Percentiles rank a stretch among this genome's conserved stretches.
Conservation (phyloP, 306 rosid species). For the Casuarina glauca region DNA sequence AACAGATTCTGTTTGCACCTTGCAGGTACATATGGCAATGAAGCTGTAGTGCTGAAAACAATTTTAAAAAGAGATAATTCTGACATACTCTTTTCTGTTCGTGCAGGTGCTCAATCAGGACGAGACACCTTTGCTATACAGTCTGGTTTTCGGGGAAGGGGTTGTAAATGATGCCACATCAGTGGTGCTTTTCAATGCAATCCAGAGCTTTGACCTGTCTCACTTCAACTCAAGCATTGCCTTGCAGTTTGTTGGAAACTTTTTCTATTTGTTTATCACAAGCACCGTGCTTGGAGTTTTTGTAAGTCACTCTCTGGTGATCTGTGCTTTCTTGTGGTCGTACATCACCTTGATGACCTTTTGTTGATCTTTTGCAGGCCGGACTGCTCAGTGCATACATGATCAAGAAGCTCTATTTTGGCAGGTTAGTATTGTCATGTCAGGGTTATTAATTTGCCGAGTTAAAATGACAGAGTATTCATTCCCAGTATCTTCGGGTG, state of each 20-base stretch:
- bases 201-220: constrained; percentile 87
- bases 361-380: constrained; percentile 47
- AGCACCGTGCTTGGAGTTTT: constrained; percentile 74
- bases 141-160: constrained; percentile 94
- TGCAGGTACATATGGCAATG: constrained; percentile 58
- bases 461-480: neutral
- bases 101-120: constrained; percentile 92
- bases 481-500: neutral
- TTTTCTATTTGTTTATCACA: constrained; percentile 62
- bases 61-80: neutral
- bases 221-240: constrained; percentile 68
- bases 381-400: constrained; percentile 82
- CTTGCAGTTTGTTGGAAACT: constrained; percentile 62
- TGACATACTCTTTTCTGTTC: constrained; percentile 11
- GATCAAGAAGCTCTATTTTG: constrained; percentile 79
- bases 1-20: constrained; percentile 93
- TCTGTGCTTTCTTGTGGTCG: constrained; percentile 5
- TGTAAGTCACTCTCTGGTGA: constrained; percentile 47
- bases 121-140: constrained; percentile 77
- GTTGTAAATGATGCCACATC: constrained; percentile 98
- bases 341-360: neutral
- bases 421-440: constrained; percentile 62
- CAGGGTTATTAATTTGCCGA: neutral
- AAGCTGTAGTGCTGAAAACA: neutral
- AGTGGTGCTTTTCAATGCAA: constrained; percentile 89